Evolutionary conservation across 1,284 basidiomycete genomes (phyloP).

Genomic region (Papiliotrema nemorosa): DNA sequence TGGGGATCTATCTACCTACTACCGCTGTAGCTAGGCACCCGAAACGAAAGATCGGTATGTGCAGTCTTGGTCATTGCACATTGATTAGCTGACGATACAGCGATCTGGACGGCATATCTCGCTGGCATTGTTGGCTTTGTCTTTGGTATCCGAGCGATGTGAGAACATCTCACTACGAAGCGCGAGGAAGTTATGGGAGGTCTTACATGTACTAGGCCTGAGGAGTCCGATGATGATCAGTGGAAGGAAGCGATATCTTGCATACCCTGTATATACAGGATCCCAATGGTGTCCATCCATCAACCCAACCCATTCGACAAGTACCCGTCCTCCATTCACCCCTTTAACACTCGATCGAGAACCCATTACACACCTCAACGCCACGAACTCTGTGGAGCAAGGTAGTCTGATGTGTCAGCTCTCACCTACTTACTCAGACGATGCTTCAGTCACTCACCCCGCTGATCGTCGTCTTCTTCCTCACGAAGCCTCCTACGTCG

Average conservation of each 20-base stretch:
- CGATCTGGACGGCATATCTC: slow-evolving; percentile 36
- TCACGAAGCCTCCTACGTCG: slow-evolving; percentile 15
- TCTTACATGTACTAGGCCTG: too few species aligned
- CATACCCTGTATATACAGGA: too few species aligned
- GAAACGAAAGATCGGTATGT: slow-evolving; percentile 12
- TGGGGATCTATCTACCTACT: slow-evolving; percentile 60
- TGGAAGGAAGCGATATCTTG: too few species aligned
- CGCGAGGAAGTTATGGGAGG: not conserved
- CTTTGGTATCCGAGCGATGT: slow-evolving; percentile 8
- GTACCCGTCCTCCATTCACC: too few species aligned
- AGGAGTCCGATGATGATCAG: not conserved
- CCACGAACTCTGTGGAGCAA: not conserved
- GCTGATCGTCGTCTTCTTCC: slow-evolving; percentile 8
- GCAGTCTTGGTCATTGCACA: too few species aligned
- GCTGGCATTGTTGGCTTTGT: slow-evolving; percentile 43
- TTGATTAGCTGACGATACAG: slow-evolving; percentile 3
- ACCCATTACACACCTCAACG: not conserved
- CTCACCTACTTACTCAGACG: not conserved
- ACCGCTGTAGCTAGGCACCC: slow-evolving; percentile 38
- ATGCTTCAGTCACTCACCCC: not conserved
- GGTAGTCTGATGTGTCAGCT: not conserved
- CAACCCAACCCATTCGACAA: too few species aligned
- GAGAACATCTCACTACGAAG: not conserved
- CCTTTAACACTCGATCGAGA: too few species aligned
- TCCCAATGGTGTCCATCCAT: too few species aligned